Percentiles rank a stretch among this genome's conserved stretches.
These are phyloP conservation scores for Coemansia sp. DNA, from an alignment of 192 early-diverging fungal genomes.

Conservation along the genomic window DNA sequence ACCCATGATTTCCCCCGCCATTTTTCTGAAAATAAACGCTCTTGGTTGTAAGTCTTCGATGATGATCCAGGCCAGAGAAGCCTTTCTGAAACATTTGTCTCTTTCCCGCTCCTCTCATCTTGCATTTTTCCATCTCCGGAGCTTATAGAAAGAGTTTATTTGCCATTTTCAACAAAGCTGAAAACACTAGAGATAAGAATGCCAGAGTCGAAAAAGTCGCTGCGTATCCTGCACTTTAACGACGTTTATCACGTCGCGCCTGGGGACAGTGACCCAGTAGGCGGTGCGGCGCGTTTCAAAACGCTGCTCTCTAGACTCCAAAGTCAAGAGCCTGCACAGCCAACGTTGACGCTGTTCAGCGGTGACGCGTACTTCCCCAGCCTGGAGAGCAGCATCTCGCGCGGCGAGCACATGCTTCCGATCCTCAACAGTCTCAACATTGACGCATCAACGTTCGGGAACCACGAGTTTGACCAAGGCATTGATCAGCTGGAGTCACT, in stretches of 20 bases:
- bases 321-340: conserved; percentile 1
- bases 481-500: conserved; percentile 56
- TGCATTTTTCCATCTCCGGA: not conserved
- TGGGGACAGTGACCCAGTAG: conserved; percentile 58
- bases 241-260: conserved; percentile 64
- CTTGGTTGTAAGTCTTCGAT: no score
- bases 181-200: not conserved
- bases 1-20: not conserved
- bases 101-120: not conserved
- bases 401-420: conserved; percentile 64
- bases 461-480: conserved; percentile 79
- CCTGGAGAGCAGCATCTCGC: conserved; percentile 65
- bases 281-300: conserved; percentile 66
- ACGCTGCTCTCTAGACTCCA: conserved; percentile 47
- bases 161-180: no score
- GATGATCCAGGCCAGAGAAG: no score
- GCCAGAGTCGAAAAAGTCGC: not conserved
- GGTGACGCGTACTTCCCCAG: conserved; percentile 70
- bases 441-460: conserved; percentile 63
- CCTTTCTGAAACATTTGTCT: not conserved
- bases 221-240: conserved; percentile 65
- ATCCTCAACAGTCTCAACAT: conserved; percentile 62
- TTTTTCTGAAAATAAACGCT: not conserved
- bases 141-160: no score
- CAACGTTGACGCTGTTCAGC: conserved; percentile 60